These are phyloP conservation scores for Aspergillus candidus DNA, from an alignment of 2,329 filamentous ascomycete species.

Conservation along the genomic window DNA sequence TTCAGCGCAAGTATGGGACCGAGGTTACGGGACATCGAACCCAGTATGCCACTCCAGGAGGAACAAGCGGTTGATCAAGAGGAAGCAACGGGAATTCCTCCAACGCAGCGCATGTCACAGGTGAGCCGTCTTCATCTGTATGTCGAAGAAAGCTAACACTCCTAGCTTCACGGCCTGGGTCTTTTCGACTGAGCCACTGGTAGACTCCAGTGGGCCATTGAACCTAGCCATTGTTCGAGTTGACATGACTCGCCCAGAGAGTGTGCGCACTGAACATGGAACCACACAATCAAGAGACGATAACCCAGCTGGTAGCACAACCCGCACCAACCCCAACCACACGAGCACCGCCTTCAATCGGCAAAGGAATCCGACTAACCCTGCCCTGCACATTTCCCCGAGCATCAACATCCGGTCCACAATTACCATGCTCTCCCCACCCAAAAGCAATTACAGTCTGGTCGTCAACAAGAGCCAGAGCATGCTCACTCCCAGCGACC, in stretches of 20 bases:
- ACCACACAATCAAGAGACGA: constrained; percentile 21
- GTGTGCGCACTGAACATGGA: background rate
- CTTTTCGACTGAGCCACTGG: constrained; percentile 36
- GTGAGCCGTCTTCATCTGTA: constrained; percentile 21
- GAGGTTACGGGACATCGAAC: constrained; percentile 31
- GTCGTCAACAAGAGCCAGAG: constrained; percentile 61
- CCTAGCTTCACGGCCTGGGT: constrained; percentile 33
- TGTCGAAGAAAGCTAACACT: constrained; percentile 16
- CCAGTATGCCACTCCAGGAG: constrained; percentile 14
- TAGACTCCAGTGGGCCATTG: no score
- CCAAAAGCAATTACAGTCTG: constrained; percentile 78
- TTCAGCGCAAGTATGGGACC: constrained; percentile 23
- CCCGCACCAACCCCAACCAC: constrained; percentile 69
- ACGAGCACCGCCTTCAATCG: constrained; percentile 45
- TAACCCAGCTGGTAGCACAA: constrained; percentile 81
- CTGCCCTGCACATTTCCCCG: constrained; percentile 62
- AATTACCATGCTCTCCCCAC: constrained; percentile 98
- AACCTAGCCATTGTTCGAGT: background rate
- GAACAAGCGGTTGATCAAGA: constrained; percentile 14
- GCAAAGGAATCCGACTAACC: constrained; percentile 62
- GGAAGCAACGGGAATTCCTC: constrained; percentile 38
- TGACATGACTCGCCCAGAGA: background rate
- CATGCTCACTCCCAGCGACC: constrained; percentile 86
- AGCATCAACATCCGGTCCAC: constrained; percentile 60
- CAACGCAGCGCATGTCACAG: constrained; percentile 46